Evolutionary conservation across 2,329 filamentous ascomycete genomes (phyloP), one percentile per base, ranked within the genome.

Genomic region (Thelonectria rubi): DNA sequence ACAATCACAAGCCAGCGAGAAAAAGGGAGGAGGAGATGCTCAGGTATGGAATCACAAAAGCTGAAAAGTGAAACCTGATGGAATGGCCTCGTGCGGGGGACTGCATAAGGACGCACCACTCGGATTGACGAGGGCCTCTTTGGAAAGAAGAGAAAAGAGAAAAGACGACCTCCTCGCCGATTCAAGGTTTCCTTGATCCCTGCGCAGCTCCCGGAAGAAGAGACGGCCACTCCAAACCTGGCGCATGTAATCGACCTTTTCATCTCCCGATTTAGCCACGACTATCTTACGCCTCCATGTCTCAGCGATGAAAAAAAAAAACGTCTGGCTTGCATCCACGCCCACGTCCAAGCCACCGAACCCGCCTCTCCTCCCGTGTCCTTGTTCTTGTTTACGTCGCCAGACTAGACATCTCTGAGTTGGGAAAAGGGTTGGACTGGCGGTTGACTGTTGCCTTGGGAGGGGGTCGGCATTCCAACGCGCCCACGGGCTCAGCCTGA

Each of bases 201-300:
- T 43, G 20, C 40, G 18, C 18, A 18, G 17, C 18, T 21, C 42
- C 12, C 21, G 45, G 20, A 47, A 47, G 20, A 15, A n/a, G 8
- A 47, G 21, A 8, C 21, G 5, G 24, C 45, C 14, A 30, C 17
- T 18, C 26, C 12, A 11, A 47, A 47, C 14, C 30, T 21, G 24
- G 45, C 45, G 15, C 15, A 47, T 26, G 45, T 47, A 47, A 47
- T 47, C 12, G 45, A 30, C 45, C 45, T 47, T 21, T 26, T 47
- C 21, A 47, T 47, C 45, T 47, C 45, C 45, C 21, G 15, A 21
- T 30, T 30, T 9, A 21, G 12, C 8, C n/a, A 47, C 10, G 14
- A 10, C 7, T 47, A n/a, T 47, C 45, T 47, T 12, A 30, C 20
- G 26, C 17, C 21, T 26, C n/a, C n/a, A n/a, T n/a, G 45, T 24